Base-by-base conservation (phyloP, 768 basidiomycete species). In the Lentinula sp. region DNA sequence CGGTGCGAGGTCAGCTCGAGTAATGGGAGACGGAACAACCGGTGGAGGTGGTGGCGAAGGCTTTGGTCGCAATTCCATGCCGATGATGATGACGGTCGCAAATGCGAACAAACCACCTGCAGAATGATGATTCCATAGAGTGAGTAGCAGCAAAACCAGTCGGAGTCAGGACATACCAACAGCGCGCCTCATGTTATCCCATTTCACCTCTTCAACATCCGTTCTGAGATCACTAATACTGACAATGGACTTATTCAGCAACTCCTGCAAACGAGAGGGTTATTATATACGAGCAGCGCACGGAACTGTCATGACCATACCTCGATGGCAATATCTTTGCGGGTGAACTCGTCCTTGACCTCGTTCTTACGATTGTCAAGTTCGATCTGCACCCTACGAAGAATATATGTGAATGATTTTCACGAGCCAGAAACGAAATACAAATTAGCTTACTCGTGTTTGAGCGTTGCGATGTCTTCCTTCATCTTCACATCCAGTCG, bases 301-400 rank as follows among this genome's bases (percentile, higher is more conserved):
- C 28, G 23, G 35, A 49, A 6, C 15, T n/a, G 32, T 31, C 55
- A 59, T 52, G 21, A 3, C 70, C 77, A 18, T 45, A 89, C 91
- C 81, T 94, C 92, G 42, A 96, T 93, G 39, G 78, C 75, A 62
- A 98, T 89, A 66, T 94, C 94, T 66, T 88, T 86, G 57, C 80
- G 82, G 73, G 95, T 96, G 62, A 91, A 68, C 56, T 98, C 95
- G 1, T 86, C 80, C 68, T 87, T 89, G 13, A 87, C 84, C 70
- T 98, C 97, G 65, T 89, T 93, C 78, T 95, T 98, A 61, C 96
- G 82, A 63, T 87, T 94, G 68, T 96, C 93, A 62, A 98, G 80
- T 60, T 99, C 97, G 87, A 98, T 94, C 73, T 98, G 95, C 55
- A 95, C 92, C 68, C 95, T 97, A 62, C 39, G 59, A n/a, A 53